Conservation (phyloP, 148 eudicot genomes). For the Camellia granthamiana region DNA sequence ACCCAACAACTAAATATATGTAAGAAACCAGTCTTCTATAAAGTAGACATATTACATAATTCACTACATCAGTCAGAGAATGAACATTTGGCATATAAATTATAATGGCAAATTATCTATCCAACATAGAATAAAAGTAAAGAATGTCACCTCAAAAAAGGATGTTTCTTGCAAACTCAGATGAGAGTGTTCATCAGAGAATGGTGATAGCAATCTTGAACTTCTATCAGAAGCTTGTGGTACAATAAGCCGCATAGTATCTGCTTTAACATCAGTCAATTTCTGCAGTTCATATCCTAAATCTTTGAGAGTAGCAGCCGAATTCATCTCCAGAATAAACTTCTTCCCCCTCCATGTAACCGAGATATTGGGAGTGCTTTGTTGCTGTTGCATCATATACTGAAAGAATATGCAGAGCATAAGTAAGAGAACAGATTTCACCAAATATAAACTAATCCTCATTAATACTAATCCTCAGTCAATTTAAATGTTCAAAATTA, state of each 20-base stretch:
- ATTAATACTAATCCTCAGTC: neutral
- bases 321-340: slow-evolving; percentile 43
- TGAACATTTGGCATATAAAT: no score
- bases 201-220: slow-evolving; percentile 59
- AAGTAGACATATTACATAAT: no score
- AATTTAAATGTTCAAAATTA: neutral
- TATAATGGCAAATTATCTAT: no score
- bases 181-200: slow-evolving; percentile 64
- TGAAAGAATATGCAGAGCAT: slow-evolving; percentile 21
- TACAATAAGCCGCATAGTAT: slow-evolving; percentile 69
- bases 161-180: slow-evolving; percentile 47
- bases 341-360: slow-evolving; percentile 77
- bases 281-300: slow-evolving; percentile 61
- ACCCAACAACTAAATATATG: no score
- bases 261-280: slow-evolving; percentile 63
- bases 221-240: slow-evolving; percentile 46
- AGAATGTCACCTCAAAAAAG: slow-evolving; percentile 44
- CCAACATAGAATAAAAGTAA: neutral
- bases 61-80: no score
- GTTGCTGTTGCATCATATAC: slow-evolving; percentile 51
- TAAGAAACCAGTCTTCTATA: no score
- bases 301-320: slow-evolving; percentile 53
- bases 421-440: neutral
- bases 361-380: slow-evolving; percentile 26
- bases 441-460: neutral